Evolutionary conservation across 106 monocot species (phyloP).

Genomic region (Phalaenopsis equestris): DNA sequence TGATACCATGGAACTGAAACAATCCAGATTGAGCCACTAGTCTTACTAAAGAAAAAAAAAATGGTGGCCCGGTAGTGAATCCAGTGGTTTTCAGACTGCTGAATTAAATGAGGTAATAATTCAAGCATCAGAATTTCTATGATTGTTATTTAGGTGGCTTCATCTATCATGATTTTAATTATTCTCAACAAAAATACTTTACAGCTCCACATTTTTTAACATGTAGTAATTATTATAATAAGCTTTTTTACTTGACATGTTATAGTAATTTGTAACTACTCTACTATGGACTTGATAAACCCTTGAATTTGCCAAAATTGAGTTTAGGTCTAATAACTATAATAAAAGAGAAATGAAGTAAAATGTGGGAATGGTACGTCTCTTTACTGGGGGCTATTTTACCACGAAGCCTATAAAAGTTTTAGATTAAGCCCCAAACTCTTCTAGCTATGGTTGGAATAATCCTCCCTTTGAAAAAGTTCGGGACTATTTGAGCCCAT

Average conservation of each 20-base stretch:
- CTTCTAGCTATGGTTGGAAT: no score
- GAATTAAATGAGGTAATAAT: conserved; percentile 3
- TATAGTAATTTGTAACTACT: not conserved
- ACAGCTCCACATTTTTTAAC: not conserved
- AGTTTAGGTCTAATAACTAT: not conserved
- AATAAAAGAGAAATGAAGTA: not conserved
- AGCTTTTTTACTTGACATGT: not conserved
- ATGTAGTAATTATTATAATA: conserved; percentile 1
- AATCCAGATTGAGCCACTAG: not conserved
- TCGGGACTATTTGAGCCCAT: no score
- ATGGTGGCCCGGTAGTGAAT: not conserved
- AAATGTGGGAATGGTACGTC: no score
- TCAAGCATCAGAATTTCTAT: not conserved
- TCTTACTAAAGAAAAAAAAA: not conserved
- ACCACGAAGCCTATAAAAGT: no score
- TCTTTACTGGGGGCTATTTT: no score
- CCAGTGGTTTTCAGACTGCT: not conserved
- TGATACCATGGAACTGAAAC: not conserved
- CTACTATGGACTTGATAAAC: not conserved
- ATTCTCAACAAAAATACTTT: not conserved
- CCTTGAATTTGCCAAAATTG: not conserved
- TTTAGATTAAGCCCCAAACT: no score
- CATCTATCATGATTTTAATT: not conserved
- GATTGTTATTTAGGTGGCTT: not conserved
- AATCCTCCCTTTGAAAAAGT: no score